Conservation (phyloP, 2,329 filamentous ascomycete species). For the Penicillium frequentans region DNA sequence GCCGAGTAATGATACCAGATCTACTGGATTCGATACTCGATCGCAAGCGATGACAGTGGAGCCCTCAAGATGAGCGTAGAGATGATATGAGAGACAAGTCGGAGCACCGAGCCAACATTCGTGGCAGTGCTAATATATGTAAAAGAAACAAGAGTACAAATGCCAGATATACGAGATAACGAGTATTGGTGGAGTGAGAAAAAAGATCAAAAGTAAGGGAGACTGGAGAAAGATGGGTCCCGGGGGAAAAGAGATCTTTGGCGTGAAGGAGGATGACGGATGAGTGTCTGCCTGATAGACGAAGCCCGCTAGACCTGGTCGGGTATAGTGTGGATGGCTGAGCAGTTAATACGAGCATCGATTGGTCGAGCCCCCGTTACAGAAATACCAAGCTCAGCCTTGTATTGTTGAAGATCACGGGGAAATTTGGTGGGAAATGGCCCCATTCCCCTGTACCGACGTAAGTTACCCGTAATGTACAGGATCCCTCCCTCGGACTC, state of each 20-base stretch:
- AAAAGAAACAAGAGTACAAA: not conserved
- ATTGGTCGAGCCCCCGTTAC: constrained; percentile 6
- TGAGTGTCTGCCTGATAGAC: constrained; percentile 42
- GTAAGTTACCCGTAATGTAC: not conserved
- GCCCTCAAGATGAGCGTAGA: not conserved
- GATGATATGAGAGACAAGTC: not conserved
- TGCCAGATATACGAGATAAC: not conserved
- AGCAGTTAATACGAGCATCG: constrained; percentile 9
- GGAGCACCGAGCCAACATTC: not conserved
- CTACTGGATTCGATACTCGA: not conserved
- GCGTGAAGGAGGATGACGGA: constrained; percentile 25
- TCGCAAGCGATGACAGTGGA: not conserved
- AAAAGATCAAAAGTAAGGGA: constrained; percentile 9
- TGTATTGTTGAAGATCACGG: not conserved
- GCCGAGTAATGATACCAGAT: not conserved
- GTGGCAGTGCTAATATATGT: not conserved
- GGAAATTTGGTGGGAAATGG: not conserved
- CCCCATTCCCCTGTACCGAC: not conserved
- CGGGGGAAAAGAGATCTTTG: constrained; percentile 3
- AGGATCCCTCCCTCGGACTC: not conserved
- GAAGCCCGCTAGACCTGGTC: constrained; percentile 24
- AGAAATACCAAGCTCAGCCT: not conserved
- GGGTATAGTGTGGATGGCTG: constrained; percentile 24
- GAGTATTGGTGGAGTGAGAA: not conserved
- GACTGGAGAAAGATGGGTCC: constrained; percentile 8